Base-by-base conservation (phyloP, 257 asterid genomes). In the Cinchona pubescens region DNA sequence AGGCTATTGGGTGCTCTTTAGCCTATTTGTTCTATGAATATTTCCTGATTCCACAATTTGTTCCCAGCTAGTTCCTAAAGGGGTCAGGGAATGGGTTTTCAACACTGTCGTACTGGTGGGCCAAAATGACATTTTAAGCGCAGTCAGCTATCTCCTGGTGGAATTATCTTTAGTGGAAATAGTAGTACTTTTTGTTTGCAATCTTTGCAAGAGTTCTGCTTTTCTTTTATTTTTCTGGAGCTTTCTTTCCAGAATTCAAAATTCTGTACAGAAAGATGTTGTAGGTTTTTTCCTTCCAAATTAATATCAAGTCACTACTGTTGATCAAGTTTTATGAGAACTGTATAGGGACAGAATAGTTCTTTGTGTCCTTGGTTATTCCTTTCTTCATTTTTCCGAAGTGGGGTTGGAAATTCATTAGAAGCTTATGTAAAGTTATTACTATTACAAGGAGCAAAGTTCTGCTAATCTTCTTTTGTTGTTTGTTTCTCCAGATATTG, bases 401-500 rank as follows among this genome's bases (percentile, higher is more conserved):
- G 13, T 9, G 35, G 43, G 43, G 19, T 32, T 67, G 29, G 3
- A 67, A 38, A 25, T 53, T 68, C 37, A 5, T 45, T 0, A 27
- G 69, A 32, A 61, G 10, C 27, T 45, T 45, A 27, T 21, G 48
- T 35, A 34, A 63, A 42, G 18, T 43, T 49, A 4, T 43, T 49
- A 4, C 0, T 60, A 60, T 9, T 37, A 15, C 15, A 3, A 40
- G 68, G 40, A 65, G 19, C 25, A 53, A 32, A 34, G 34, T 23
- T 59, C 18, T 71, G 37, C 75, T 71, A 12, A 56, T 71, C 35
- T 32, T 60, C 49, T 30, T 45, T 46, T 60, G 10, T 58, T 60
- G 30, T 72, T 64, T 76, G 11, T 80, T 81, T 73, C 64, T 75
- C 73, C 96, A 95, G 99, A 89, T 92, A 78, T 76, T 95, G 85